Percentiles rank a stretch among this genome's conserved stretches.
Conservation (phyloP, 495 filamentous ascomycete species). For the Penicillium nucicola region DNA sequence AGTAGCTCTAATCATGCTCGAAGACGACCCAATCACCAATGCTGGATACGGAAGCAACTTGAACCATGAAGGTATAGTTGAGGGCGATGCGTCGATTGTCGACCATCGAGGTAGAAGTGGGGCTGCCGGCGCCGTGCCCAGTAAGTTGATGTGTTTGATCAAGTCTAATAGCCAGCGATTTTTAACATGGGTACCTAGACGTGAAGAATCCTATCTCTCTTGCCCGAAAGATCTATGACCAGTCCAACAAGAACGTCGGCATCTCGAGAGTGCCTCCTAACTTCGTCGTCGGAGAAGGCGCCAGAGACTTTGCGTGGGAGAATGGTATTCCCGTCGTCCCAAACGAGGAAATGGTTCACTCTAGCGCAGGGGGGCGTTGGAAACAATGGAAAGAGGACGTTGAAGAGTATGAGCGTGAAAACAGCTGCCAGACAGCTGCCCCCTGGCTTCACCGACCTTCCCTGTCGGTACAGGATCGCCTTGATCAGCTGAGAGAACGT, state of each 20-base stretch:
- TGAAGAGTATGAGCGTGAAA: conserved; percentile 35
- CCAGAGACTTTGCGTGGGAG: conserved; percentile 77
- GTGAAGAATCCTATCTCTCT: conserved; percentile 89
- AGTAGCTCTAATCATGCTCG: conserved; percentile 78
- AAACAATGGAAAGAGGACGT: conserved; percentile 75
- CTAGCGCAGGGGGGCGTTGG: conserved; percentile 70
- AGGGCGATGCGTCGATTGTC: conserved; percentile 90
- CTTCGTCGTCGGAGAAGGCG: conserved; percentile 80
- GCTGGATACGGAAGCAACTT: conserved; percentile 94
- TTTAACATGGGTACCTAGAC: conserved; percentile 47
- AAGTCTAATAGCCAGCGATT: not conserved
- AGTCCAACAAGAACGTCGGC: conserved; percentile 66
- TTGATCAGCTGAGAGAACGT: not conserved
- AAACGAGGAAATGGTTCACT: conserved; percentile 71
- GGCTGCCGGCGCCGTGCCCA: conserved; percentile 82
- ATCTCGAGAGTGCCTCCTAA: conserved; percentile 90
- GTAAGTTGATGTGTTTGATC: conserved; percentile 50
- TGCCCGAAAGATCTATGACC: conserved; percentile 77
- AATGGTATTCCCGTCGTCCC: conserved; percentile 66
- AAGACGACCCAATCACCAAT: conserved; percentile 94
- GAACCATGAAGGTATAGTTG: conserved; percentile 83
- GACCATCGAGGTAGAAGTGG: conserved; percentile 90
- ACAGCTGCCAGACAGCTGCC: not conserved
- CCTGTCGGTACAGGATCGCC: not conserved
- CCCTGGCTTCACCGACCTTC: conserved; percentile 5